Evolutionary conservation across 2,329 filamentous ascomycete genomes (phyloP), one percentile per base, ranked within the genome.

Genomic region (Cercospora brassicicola): DNA sequence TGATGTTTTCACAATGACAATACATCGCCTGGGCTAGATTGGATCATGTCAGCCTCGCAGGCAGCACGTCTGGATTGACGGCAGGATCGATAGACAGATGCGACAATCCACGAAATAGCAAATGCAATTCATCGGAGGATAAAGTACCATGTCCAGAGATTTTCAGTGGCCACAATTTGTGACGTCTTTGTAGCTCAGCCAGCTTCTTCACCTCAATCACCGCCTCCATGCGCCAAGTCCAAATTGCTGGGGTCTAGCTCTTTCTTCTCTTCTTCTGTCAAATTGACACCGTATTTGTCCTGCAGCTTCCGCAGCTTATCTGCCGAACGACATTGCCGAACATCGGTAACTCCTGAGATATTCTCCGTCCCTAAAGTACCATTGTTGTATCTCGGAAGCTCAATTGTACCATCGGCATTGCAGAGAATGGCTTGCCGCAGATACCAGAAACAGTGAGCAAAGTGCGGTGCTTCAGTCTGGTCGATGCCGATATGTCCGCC

Each of bases 361-460:
- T 57, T 64, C 11, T 33, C 64, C 1, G 23, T 53, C 5, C 48
- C 36, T 8, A 65, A 7, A 18, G 67, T 65, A 9, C 65, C 67
- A 56, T 69, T 69, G 8, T 65, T 62, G 30, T 56, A 66, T 45
- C 64, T 57, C 28, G 64, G 61, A n/a, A 64, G 65, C 62, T 69
- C 67, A 18, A 69, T 65, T 2, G 64, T 67, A 15, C 61, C 65
- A 36, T 69, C 65, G 2, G 67, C 67, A 31, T 61, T 26, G 23
- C 67, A 69, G 18, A 67, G 64, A 9, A 69, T 45, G 4, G 59
- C 61, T 31, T 67, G 60, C 1, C 67, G 39, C 51, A 69, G 18
- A 31, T 69, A 60, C 36, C 66, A 62, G 48, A 69, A 59, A 53
- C 67, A 69, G 18, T 67, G 65, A 1, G 67, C 65, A 62, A 66